Base-by-base conservation (phyloP, 257 asterid species). In the Prunella vulgaris region DNA sequence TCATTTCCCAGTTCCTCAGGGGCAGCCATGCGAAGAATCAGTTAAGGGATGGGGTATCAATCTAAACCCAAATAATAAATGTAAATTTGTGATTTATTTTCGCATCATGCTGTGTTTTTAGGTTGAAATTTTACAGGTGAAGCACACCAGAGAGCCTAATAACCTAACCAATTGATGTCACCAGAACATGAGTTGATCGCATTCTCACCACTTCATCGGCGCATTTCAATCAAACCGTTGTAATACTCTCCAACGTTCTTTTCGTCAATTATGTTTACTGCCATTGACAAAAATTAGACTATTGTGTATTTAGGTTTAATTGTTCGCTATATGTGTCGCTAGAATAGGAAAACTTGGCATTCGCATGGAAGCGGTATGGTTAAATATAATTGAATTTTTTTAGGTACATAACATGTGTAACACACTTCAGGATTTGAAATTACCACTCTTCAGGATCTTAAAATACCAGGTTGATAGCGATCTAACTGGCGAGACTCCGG, bases 211-310 rank as follows among this genome's bases (percentile, higher is more conserved):
- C 97, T 33, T 86, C 96, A 0, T 89, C 96, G 25, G 92, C 88
- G 15, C 99, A 94, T 83, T 81, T 91, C 68, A 77, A 80, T 70
- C 97, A 86, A 80, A 86, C 96, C 25, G 69, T 86, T 46, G 99
- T 90, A 80, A 86, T 66, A 15, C 51, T 77, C 77, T 60, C 27
- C 20, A 12, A 20, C 67, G 4, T 53, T 65, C 21, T 7, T 15
- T 21, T 67, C 28, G 18, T 42, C 57, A 33, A 24, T 40, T 30
- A 8, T 58, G 38, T 10, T 42, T 22, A 28, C 33, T 64, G 15
- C 49, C 37, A 5, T 33, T 66, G 13, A 14, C 5, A 57, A 7
- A 61, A 32, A 4, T 22, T n/a, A 10, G 44, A 12, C 6, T 1
- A 13, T 42, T 49, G 62, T 53, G 57, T 35, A 12, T 15, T 28